Conservation (phyloP, 805 yeast species). For the Zygosaccharomyces rouxii region DNA sequence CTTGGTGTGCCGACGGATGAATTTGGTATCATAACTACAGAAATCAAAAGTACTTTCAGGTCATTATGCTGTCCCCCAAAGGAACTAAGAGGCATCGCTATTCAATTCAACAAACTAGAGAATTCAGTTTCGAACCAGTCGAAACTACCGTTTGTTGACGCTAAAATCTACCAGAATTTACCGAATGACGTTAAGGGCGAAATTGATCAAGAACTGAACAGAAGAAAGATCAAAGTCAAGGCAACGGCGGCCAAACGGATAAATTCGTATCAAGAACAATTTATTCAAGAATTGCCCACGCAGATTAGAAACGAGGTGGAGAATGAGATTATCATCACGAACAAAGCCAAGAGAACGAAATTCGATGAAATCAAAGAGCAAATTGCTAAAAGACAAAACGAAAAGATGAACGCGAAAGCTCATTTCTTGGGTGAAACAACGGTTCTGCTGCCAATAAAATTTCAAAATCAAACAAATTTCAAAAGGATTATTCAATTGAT, state of each 20-base stretch:
- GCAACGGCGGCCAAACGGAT: conserved; percentile 3
- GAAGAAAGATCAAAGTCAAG: conserved; percentile 10
- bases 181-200: conserved; percentile 18
- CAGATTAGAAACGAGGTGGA: conserved; percentile 61
- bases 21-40: conserved; percentile 55
- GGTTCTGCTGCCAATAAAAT: conserved; percentile 29
- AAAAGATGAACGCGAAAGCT: conserved; percentile 8
- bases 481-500: conserved; percentile 36
- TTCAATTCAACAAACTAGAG: conserved; percentile 60
- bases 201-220: conserved; percentile 16
- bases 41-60: conserved; percentile 52
- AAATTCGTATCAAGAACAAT: conserved; percentile 49
- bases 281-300: conserved; percentile 59
- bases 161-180: conserved; percentile 8
- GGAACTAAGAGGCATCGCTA: conserved; percentile 75
- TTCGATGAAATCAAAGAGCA: conserved; percentile 19
- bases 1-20: conserved; percentile 61
- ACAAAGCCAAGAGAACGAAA: conserved; percentile 21
- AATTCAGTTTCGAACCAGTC: conserved; percentile 34
- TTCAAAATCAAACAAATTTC: conserved; percentile 35
- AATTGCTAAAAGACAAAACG: conserved; percentile 14
- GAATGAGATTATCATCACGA: conserved; percentile 41
- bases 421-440: conserved; percentile 23
- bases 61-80: conserved; percentile 53
- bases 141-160: conserved; percentile 33